Evolutionary conservation across 495 filamentous ascomycete genomes (phyloP).

Genomic region (Parathielavia hyrcaniae): DNA sequence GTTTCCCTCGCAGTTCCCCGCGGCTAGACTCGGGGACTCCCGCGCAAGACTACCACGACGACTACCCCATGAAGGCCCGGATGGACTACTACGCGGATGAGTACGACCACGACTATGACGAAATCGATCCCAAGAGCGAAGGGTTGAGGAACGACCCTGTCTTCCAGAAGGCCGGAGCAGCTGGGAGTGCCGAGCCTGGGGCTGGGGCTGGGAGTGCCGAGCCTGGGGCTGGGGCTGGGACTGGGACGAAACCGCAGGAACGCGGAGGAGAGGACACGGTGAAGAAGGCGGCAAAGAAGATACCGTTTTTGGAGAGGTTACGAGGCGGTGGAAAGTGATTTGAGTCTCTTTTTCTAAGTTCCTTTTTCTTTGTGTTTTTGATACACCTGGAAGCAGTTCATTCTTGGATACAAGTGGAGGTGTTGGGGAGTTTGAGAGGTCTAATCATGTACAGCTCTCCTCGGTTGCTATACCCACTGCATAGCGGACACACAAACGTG

Average conservation of each 20-base stretch:
- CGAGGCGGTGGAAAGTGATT: slow-evolving; percentile 18
- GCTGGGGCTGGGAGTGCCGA: background rate
- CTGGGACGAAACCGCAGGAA: background rate
- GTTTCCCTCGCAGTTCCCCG: background rate
- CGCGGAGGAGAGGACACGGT: slow-evolving; percentile 1
- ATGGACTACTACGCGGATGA: slow-evolving; percentile 5
- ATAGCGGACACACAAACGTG: background rate
- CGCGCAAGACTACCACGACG: background rate
- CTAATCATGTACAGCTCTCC: background rate
- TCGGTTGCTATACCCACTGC: slow-evolving; percentile 4
- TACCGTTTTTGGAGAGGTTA: slow-evolving; percentile 24
- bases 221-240: background rate
- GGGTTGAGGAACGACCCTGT: slow-evolving; percentile 24
- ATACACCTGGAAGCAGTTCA: background rate
- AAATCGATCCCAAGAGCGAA: slow-evolving; percentile 32
- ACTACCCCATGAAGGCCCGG: slow-evolving; percentile 2
- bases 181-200: background rate
- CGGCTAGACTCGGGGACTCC: background rate
- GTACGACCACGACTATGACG: slow-evolving; percentile 27
- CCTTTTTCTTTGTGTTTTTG: background rate
- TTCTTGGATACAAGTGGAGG: background rate
- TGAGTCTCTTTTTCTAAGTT: background rate
- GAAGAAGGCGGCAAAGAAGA: slow-evolving; percentile 16
- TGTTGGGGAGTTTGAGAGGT: background rate
- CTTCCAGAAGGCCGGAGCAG: slow-evolving; percentile 23